These are phyloP conservation scores for Flaveria robusta DNA, from an alignment of 129 eudicot species.

Conservation along the genomic window DNA sequence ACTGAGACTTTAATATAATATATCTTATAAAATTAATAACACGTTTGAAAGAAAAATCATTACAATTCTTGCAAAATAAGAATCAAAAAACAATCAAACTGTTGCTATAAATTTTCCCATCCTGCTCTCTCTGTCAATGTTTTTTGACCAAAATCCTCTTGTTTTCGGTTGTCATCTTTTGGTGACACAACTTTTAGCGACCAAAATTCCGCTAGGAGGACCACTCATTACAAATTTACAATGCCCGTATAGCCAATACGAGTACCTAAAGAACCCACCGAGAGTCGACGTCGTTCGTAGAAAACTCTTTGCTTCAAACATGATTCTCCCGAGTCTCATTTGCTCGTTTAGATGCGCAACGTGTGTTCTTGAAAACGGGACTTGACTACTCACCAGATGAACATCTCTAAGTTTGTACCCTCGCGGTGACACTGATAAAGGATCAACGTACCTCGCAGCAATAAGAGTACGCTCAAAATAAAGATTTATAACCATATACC, in stretches of 20 bases:
- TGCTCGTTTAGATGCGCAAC: constrained; percentile 53
- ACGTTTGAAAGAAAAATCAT: background rate
- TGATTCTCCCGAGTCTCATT: constrained; percentile 48
- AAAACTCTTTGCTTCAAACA: constrained; percentile 53
- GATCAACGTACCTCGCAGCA: constrained; percentile 63
- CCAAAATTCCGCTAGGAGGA: constrained; percentile 79
- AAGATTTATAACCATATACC: constrained; percentile 54
- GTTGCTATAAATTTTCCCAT: background rate
- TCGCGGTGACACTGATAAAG: constrained; percentile 48
- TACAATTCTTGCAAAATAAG: background rate
- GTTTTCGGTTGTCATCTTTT: constrained; percentile 39
- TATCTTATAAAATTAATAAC: background rate
- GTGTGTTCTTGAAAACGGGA: constrained; percentile 47
- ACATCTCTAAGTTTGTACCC: constrained; percentile 50
- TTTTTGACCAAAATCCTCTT: constrained; percentile 15
- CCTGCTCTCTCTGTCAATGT: background rate
- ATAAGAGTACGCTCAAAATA: constrained; percentile 51
- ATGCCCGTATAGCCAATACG: constrained; percentile 71
- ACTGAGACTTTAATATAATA: background rate
- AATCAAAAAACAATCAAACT: constrained; percentile 12
- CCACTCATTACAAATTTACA: constrained; percentile 59
- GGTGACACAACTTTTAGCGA: constrained; percentile 59
- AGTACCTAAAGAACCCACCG: constrained; percentile 66
- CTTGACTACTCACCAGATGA: constrained; percentile 73
- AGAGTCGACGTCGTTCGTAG: constrained; percentile 61